Evolutionary conservation across 768 basidiomycete genomes (phyloP), one percentile per base, ranked within the genome.

Genomic region (Russula emetica): DNA sequence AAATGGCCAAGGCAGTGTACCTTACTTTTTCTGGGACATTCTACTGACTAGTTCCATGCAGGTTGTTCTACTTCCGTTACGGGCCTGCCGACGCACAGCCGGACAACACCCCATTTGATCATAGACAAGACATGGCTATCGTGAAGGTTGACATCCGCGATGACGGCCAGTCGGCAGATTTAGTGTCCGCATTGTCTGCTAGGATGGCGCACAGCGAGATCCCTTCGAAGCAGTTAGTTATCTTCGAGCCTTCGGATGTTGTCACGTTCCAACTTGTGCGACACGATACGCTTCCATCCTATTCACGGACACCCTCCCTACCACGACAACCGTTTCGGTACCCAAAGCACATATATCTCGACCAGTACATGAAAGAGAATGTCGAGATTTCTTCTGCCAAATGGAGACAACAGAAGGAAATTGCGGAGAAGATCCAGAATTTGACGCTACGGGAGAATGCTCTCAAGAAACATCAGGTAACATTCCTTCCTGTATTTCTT

Each of bases 361-460:
- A 93, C 70, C 83, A 85, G 56, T 93, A 90, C 68, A 67, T 92
- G 66, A 77, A 77, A 55, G 78, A 80, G 55, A 90, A 88, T 47
- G 67, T 82, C 5, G 78, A 78, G 9, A 68, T 80, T 30, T 76
- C 79, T 14, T 72, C 73, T 16, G 69, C 70, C 52, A 79, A 78
- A 68, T 68, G 76, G 36, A 63, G 11, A 47, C 64, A 74, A 49
- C 76, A 74, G 68, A 71, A 74, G 14, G 74, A 78, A 30, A 77
- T 86, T 59, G 64, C 76, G 8, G 76, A 75, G 20, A 79, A 86
- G 60, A 79, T 86, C 26, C 75, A 79, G 58, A 75, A 73, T 34
- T 71, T 90, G 36, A 75, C 73, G 26, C 70, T 70, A 60, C 77
- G 78, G 66, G 84, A 79, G 70, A 76, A 79, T 26, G 72, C 74